phyloP scores from a whole-genome alignment of 2,329 filamentous ascomycete species.

The Fusarium sp. region DNA sequence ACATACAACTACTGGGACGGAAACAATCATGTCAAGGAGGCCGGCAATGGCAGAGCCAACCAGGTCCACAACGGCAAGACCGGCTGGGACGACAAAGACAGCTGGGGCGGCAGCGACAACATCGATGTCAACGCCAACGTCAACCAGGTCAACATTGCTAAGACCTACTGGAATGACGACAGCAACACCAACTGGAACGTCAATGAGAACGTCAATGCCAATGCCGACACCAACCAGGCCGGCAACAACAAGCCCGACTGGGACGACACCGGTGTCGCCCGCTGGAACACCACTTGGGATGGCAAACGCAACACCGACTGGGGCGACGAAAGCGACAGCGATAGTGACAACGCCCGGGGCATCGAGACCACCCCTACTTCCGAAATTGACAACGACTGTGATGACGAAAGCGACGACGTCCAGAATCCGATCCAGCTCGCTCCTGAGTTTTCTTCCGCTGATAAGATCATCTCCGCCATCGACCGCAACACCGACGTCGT shows the following conservation, averaged over 20 bases:
- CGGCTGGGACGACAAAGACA: not conserved
- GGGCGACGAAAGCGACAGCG: not conserved
- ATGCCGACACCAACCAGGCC: not conserved
- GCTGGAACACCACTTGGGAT: not conserved
- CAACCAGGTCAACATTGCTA: not conserved
- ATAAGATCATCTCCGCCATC: not conserved
- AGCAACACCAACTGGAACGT: not conserved
- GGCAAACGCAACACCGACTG: not conserved
- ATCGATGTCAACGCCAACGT: not conserved
- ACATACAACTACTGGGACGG: not conserved
- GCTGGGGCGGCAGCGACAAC: not conserved
- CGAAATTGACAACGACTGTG: not conserved
- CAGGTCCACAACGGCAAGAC: not conserved
- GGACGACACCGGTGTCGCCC: not conserved
- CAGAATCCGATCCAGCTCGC: not conserved
- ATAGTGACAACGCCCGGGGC: not conserved
- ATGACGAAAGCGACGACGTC: not conserved
- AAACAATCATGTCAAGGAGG: not conserved
- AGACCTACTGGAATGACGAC: not conserved
- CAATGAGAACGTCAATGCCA: not conserved
- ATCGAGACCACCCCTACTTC: not conserved
- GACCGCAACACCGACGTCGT: not conserved
- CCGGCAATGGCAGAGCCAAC: not conserved
- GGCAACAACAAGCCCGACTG: not conserved
- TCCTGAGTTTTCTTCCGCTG: not conserved